These are phyloP conservation scores for Sanguinoderma infundibulare DNA, from an alignment of 1,284 basidiomycete species.

Conservation along the genomic window DNA sequence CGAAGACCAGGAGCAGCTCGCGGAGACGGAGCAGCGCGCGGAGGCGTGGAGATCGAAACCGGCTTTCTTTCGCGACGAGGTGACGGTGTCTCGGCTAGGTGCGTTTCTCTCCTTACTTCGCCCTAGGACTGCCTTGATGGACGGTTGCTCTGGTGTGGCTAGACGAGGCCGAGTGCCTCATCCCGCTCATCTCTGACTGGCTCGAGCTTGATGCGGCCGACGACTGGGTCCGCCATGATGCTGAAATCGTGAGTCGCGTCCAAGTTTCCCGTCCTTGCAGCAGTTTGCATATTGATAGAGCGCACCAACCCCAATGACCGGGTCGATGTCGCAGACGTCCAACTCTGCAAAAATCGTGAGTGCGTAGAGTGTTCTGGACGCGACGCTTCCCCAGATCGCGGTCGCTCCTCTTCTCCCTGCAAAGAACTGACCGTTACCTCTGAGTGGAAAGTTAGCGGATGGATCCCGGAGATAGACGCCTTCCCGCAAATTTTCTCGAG, in stretches of 20 bases:
- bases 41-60: constrained; percentile 90
- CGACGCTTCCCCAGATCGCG: no score
- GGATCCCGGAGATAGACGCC: no score
- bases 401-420: no score
- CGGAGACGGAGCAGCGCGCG: constrained; percentile 68
- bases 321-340: no score
- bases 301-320: no score
- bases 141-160: neutral
- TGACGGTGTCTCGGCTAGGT: constrained; percentile 89
- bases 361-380: no score
- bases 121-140: neutral
- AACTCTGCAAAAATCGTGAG: no score
- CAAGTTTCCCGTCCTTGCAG: neutral
- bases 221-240: constrained; percentile 95
- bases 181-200: constrained; percentile 90
- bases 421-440: no score
- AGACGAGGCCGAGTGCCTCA: constrained; percentile 87
- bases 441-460: no score
- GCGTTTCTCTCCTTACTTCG: constrained; percentile 30
- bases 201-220: constrained; percentile 92
- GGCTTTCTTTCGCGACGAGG: constrained; percentile 82
- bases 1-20: constrained; percentile 54
- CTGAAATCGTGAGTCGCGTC: constrained; percentile 79
- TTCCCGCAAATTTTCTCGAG: no score
- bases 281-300: no score